Evolutionary conservation across 2,329 filamentous ascomycete genomes (phyloP).

Genomic region (Phialophora macrospora): DNA sequence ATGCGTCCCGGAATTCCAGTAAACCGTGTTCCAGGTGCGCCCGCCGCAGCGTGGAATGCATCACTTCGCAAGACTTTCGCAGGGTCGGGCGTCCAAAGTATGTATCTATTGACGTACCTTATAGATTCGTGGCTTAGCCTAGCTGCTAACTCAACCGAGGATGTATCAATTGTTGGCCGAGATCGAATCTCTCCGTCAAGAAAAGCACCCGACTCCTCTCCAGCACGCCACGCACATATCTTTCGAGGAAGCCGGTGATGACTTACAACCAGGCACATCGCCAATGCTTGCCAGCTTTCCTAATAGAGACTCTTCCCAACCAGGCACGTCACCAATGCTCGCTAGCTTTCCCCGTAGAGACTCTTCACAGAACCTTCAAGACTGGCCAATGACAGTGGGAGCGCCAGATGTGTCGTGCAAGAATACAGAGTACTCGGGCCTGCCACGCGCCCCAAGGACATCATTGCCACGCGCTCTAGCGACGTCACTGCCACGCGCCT

Average conservation of each 20-base stretch:
- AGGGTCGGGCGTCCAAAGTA: conserved; percentile 19
- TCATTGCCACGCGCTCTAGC: neutral
- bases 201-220: neutral
- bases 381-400: neutral
- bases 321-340: too few relatives aligned
- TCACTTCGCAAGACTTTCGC: conserved; percentile 10
- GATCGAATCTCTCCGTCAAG: conserved; percentile 6
- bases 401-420: conserved; percentile 2
- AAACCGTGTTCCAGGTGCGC: conserved; percentile 24
- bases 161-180: conserved; percentile 34
- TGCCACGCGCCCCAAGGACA: neutral
- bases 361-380: neutral
- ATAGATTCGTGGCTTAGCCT: conserved; percentile 11
- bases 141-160: conserved; percentile 1
- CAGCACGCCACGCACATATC: neutral
- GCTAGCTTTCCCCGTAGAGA: neutral
- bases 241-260: neutral
- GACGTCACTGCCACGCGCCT: neutral
- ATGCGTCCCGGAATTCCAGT: conserved; percentile 20
- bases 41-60: conserved; percentile 13
- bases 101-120: conserved; percentile 13
- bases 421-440: neutral
- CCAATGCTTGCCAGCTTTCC: neutral
- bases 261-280: neutral
- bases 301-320: neutral